These are phyloP conservation scores for Naganishia friedmannii DNA, from an alignment of 768 basidiomycete genomes.

Conservation along the genomic window DNA sequence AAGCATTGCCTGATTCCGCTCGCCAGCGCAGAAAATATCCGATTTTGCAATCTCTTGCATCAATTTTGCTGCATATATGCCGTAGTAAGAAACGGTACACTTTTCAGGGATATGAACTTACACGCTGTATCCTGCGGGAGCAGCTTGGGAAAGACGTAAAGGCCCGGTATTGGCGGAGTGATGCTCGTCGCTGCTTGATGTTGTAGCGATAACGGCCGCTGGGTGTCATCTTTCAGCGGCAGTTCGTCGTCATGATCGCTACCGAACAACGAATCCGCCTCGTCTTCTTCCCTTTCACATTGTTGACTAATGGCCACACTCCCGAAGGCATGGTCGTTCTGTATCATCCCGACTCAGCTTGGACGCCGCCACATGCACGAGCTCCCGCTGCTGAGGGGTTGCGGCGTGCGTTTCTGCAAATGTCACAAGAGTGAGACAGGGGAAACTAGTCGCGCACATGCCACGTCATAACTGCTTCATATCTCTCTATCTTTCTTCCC, in stretches of 20 bases:
- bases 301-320: too few species aligned
- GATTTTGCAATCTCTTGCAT: constrained; percentile 34
- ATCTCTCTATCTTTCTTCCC: too few species aligned
- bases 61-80: constrained; percentile 31
- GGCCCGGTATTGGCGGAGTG: constrained; percentile 42
- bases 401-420: too few species aligned
- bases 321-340: too few species aligned
- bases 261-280: constrained; percentile 8
- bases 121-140: constrained; percentile 35
- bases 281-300: background rate
- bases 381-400: too few species aligned
- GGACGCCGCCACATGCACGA: too few species aligned
- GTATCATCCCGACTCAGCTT: too few species aligned
- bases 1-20: constrained; percentile 79
- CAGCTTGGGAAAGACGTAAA: constrained; percentile 40
- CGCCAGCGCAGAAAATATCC: constrained; percentile 45
- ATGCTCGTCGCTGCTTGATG: constrained; percentile 12
- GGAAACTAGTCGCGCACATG: too few species aligned
- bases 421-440: too few species aligned
- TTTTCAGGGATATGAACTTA: constrained; percentile 26
- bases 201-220: too few species aligned
- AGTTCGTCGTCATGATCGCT: background rate
- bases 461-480: too few species aligned
- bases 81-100: constrained; percentile 7
- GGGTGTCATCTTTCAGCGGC: background rate